Evolutionary conservation across 164 flowering plant species (phyloP), one percentile per base, ranked within the genome.

Genomic region (Chimonanthus salicifolius): DNA sequence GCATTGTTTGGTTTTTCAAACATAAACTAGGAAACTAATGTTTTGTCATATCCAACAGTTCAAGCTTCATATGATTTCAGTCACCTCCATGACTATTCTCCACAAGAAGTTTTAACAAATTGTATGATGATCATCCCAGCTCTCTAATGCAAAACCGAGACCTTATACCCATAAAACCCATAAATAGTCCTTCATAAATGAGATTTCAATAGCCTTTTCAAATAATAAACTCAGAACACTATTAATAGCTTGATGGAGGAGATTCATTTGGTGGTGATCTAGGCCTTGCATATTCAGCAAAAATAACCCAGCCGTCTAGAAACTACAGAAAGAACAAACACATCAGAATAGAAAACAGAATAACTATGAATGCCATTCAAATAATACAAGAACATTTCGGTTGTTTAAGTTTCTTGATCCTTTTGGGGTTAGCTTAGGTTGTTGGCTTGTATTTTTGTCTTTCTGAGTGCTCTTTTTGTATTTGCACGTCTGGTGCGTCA

Each of bases 301-400:
- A 86, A 47, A 86, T 86, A 75, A 86, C 88, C 88, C 88, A 86
- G 6, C 88, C 88, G 20, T 86, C 88, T 68, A 86, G 79, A 77
- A 83, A 86, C 87, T 86, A 50, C 81, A 77, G 4, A 13, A 43
- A 49, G 70, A 15, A 51, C 43, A 21, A 72, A 65, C n/a, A 68
- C 43, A 13, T 65, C 68, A 66, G 68, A 44, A 63, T 20, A 63
- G 13, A 63, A 20, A 44, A 63, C 4, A 58, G 62, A 58, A 58
- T 58, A 33, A 33, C 33, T 33, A 33, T 33, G 33, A 33, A 33
- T 33, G 1, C 33, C 33, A 33, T 33, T 33, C 33, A 33, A 33
- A 33, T 33, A 33, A 33, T 33, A 33, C 33, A 33, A 33, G 33
- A 33, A 33, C 33, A 33, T 33, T 33, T 33, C 33, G 33, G 33